A percentile compares a stretch with the other conserved stretches of the same genome.
phyloP scores from a whole-genome alignment of 2,329 filamentous ascomycete species.

The Aspergillus piperis region DNA sequence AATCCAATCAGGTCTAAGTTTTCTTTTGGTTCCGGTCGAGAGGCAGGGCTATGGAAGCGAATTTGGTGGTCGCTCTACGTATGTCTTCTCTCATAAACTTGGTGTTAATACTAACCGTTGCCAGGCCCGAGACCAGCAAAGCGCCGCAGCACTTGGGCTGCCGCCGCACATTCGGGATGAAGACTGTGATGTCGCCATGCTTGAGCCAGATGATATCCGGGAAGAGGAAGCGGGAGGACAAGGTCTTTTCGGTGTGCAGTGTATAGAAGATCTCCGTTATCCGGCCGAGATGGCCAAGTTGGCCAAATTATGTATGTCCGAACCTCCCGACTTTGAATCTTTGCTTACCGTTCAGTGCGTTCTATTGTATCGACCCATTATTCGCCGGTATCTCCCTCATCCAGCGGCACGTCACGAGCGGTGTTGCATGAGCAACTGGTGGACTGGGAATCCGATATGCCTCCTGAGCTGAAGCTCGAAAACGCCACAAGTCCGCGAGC shows the following conservation, averaged over 20 bases:
- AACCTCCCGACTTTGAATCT: neutral
- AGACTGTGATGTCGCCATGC: conserved; percentile 50
- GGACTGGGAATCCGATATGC: conserved; percentile 44
- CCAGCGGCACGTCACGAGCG: conserved; percentile 26
- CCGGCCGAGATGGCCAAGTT: conserved; percentile 44
- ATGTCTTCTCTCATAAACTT: neutral
- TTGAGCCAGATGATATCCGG: conserved; percentile 41
- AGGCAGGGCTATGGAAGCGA: conserved; percentile 46
- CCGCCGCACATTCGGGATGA: conserved; percentile 53
- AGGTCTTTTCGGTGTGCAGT: conserved; percentile 33
- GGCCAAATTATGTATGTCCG: conserved; percentile 36
- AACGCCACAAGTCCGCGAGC: conserved; percentile 31
- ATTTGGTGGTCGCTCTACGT: conserved; percentile 59
- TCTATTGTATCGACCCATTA: conserved; percentile 42
- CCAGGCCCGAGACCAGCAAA: conserved; percentile 52
- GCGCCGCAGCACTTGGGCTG: conserved; percentile 47
- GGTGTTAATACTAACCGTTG: neutral
- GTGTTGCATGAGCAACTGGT: conserved; percentile 36
- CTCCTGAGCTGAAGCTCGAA: conserved; percentile 36
- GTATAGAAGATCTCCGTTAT: conserved; percentile 36
- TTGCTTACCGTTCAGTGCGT: neutral
- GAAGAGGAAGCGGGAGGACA: conserved; percentile 29
- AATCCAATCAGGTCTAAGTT: conserved; percentile 31
- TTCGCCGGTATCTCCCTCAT: conserved; percentile 24
- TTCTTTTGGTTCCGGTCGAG: conserved; percentile 27